These are phyloP conservation scores for Aspergillus neotritici DNA, from an alignment of 2,329 filamentous ascomycete genomes.

Conservation along the genomic window DNA sequence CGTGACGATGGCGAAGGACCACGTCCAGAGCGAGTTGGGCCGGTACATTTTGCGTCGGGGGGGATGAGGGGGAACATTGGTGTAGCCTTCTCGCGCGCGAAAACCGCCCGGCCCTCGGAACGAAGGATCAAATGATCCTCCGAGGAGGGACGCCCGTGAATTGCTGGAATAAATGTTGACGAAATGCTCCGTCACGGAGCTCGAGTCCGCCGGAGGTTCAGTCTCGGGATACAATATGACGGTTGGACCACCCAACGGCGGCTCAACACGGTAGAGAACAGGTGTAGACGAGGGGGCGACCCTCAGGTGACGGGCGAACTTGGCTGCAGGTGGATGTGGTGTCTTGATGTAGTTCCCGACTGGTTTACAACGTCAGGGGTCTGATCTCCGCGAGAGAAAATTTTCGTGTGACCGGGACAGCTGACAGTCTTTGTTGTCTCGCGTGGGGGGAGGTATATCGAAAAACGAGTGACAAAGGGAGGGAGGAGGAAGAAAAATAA, in stretches of 20 bases:
- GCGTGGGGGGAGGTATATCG: too few relatives aligned
- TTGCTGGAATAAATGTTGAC: conserved; percentile 54
- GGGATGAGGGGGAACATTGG: conserved; percentile 32
- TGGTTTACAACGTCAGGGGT: too few relatives aligned
- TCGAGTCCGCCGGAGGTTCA: conserved; percentile 22
- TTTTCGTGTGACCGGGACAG: too few relatives aligned
- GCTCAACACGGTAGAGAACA: conserved; percentile 5
- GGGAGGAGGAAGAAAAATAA: neutral
- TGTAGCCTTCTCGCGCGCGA: conserved; percentile 49
- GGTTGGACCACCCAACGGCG: conserved; percentile 29
- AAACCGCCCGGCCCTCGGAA: conserved; percentile 46
- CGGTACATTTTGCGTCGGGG: conserved; percentile 58
- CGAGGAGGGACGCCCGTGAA: conserved; percentile 54
- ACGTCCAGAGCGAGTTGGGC: conserved; percentile 81
- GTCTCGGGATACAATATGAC: conserved; percentile 28
- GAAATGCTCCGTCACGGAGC: conserved; percentile 39
- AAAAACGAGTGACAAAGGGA: too few relatives aligned
- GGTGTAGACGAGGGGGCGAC: conserved; percentile 4
- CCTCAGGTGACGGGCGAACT: conserved; percentile 1
- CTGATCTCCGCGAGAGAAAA: too few relatives aligned
- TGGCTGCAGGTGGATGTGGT: too few relatives aligned
- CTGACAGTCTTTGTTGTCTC: too few relatives aligned
- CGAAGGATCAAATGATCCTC: conserved; percentile 50
- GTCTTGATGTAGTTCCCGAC: too few relatives aligned
- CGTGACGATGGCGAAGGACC: conserved; percentile 71